Base-by-base conservation (phyloP, 108 stramenopile species). In the Stephanodiscus minutulus region DNA sequence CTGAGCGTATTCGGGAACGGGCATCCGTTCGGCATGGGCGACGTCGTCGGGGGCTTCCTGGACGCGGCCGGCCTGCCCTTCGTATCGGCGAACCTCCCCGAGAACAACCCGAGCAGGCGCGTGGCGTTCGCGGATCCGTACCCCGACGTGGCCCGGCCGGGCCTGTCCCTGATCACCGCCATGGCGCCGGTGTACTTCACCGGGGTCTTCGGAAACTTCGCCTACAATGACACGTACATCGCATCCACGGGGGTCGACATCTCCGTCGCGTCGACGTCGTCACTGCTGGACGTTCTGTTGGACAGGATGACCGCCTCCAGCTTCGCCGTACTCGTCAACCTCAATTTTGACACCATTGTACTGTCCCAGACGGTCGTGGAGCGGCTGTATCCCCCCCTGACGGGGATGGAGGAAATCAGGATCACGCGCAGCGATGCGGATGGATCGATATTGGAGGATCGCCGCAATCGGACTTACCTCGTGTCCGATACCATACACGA, bases 151-250 rank as follows among this genome's bases (percentile, higher is more conserved):
- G 76, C 69, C 48, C 60, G 33, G n/a, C 64, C 76, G 27, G 76
- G 76, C 0, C 15, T 64, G 9, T 35, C 69, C 20, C 24, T 77
- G 3, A 77, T 77, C 33, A 58, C 76, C 5, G 76, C 76, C 44
- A 13, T 66, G 52, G 69, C 76, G 13, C 76, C 76, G 22, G 13
- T 77, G 0, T 77, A 77, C 37, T 77, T 59, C 69, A 77, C 61
- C 7, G 76, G 76, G 13, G 47, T 27, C 12, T 64, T 70, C 49
- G 31, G 61, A 0, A 27, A 64, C 28, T 20, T 18, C 29, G 25
- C 62, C 25, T 73, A 54, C 59, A 18, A 73, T 21, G 64, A 65
- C 47, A 58, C 52, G 3, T 77, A 77, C 18, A 49, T 77, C 39
- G 76, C 69, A 28, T 57, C 63, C 12, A 43, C 62, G 5, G 76